Base-by-base conservation (phyloP, 2,329 filamentous ascomycete species). In the Didymella sp. region DNA sequence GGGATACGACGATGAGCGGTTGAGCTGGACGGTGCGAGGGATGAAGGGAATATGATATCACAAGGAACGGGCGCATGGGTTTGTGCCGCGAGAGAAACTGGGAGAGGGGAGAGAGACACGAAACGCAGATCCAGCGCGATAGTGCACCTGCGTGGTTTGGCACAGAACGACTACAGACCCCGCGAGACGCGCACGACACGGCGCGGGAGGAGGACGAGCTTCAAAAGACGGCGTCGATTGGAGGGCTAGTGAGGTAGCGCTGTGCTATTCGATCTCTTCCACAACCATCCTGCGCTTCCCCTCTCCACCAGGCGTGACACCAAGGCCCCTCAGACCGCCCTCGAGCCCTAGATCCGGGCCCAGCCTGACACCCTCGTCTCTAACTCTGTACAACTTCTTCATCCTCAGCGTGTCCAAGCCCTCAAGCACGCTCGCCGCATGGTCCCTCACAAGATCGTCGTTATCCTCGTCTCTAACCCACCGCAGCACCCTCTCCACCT, bases 391-490 rank as follows among this genome's bases (percentile, higher is more conserved):
- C 52, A 86, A 62, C 49, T 73, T 79, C 51, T 82, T 80, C 71
- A 88, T 75, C 56, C 82, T 80, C 84, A 85, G 88, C 56, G 82
- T 84, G 63, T 87, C 82, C 58, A 92, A 69, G 45, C 84, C 88
- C 70, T 91, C 89, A 11, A 87, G 72, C n/a, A 88, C 87, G 64
- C 87, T 87, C 28, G 76, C 77, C 2, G 88, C 88, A 73, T 92
- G 88, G 64, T 87, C 82, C 60, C 82, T 82, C 11, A 90, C 89
- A 38, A 92, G 75, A 0, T 84, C 87, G 69, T 92, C 89, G 22
- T 80, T 82, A 72, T 92, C 89, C 22, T 85, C 87, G 35, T 77
- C 80, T 6, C 81, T 80, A n/a, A 90, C 80, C 73, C 91, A 92
- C 48, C 76, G 74, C 37, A 92, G 71, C 9, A 88, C 83, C 44